Base-by-base conservation (phyloP, 2,329 filamentous ascomycete species). In the Colletotrichum navitas region DNA sequence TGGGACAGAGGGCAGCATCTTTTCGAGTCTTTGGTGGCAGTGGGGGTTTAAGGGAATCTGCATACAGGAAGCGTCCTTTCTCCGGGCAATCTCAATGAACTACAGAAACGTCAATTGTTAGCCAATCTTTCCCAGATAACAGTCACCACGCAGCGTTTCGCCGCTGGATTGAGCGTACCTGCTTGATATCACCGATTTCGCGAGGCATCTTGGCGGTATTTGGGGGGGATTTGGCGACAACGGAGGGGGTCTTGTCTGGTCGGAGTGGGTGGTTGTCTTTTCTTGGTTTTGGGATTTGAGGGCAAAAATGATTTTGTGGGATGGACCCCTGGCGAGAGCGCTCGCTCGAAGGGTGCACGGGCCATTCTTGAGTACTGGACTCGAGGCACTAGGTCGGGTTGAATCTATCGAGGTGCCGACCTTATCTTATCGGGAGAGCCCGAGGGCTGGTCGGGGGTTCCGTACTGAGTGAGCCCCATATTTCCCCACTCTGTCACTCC, bases 11-110 rank as follows among this genome's bases (percentile, higher is more conserved):
- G 11, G 60, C 24, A 16, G 26, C 26, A 14, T 51, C 36, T 36
- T 24, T 36, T 34, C 32, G 26, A 29, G 16, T 16, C 24, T 59
- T 29, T 24, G 21, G 29, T 43, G 18, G 45, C 14, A 12, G 32
- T 16, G 26, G 62, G 39, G 58, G 26, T 32, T 52, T 14, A 16
- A 10, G 52, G 66, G 18, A 52, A 24, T 43, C 18, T 66, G 95
- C 94, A 82, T 93, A 99, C 96, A 97, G 84, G 93, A 97, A 85
- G 96, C 96, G 92, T 99, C 97, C 90, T 97, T 97, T 86, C 96
- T 93, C 87, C 95, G 93, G 92, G 94, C 97, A 91, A 99, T 97
- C 93, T 98, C 96, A 86, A 99, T 97, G 94, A 99, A 99, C 91
- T 97, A 85, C 84, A 71, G 11, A 29, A 68, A 70, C 21, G 14